Base-by-base conservation (phyloP, 192 early-diverging fungal species). In the Jimgerdemannia lactiflua region DNA sequence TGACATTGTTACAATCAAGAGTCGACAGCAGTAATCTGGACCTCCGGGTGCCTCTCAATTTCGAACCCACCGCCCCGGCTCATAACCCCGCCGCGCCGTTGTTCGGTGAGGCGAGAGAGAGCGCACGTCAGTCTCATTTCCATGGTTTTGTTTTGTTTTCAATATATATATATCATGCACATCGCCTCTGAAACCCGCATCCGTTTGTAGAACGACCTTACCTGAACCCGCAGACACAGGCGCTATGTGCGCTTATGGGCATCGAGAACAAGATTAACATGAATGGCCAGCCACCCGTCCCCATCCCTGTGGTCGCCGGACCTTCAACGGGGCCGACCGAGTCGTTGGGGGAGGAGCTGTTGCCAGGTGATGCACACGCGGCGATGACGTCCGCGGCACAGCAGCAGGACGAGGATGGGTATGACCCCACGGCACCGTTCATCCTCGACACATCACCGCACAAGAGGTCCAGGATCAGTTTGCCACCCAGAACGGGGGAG, bases 191-290 rank as follows among this genome's bases (percentile, higher is more conserved):
- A 73, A 18, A 76, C 79, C 41, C 14, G 19, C 67, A 42, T 3
- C 71, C 9, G 4, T 43, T 69, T 54, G 20, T 74, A 91, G 86
- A 68, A 11, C 20, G 67, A 41, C 82, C 86, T 10, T 90, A 92
- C 43, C 76, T 87, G 4, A 99, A 97, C 78, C 95, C 95, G 3
- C 97, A 99, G 80, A 98, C 95, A 6, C 87, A 82, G 3, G 84
- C 77, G 9, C 91, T 98, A 67, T 95, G 94, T 78, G 75, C 84
- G 0, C 79, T 93, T 81, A 65, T 97, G 9, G 86, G 87, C 17
- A 86, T 98, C 17, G 68, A 82, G 39, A 94, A 93, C 77, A 86
- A 86, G 71, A 91, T 95, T 77, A 94, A 94, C 78, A 66, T 76
- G 3, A 43, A 80, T 40, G 91, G 91, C 7, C 40, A 1, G 67